Conservation (phyloP, 2,329 filamentous ascomycete species). For the Pseudogymnoascus sp. region DNA sequence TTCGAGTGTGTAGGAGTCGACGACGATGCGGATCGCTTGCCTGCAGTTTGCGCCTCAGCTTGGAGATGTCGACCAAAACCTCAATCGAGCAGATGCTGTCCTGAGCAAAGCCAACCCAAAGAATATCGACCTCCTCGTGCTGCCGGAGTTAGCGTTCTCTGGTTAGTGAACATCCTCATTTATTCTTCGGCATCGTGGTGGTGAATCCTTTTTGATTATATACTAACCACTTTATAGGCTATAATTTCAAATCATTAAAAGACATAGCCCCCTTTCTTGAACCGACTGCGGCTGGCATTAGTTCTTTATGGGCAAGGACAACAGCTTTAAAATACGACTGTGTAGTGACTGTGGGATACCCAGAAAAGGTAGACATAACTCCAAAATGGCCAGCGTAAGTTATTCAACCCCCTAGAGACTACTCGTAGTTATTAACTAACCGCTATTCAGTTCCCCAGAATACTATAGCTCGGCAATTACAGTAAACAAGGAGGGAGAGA, state of each 20-base stretch:
- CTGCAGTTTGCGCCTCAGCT: conserved; percentile 63
- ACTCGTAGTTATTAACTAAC: not conserved
- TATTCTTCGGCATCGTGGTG: not conserved
- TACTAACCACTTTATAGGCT: conserved; percentile 37
- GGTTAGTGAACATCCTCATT: conserved; percentile 37
- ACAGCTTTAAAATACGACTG: conserved; percentile 60
- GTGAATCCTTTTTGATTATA: not conserved
- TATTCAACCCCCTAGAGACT: not conserved
- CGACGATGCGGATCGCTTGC: conserved; percentile 57
- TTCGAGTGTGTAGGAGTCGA: not conserved
- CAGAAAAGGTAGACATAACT: conserved; percentile 53
- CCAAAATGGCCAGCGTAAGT: conserved; percentile 37
- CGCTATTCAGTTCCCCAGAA: conserved; percentile 33
- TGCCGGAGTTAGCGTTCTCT: conserved; percentile 70
- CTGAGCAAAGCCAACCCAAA: conserved; percentile 43
- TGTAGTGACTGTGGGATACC: conserved; percentile 64
- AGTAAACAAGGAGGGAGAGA: conserved; percentile 51
- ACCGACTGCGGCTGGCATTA: conserved; percentile 54
- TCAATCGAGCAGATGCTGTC: conserved; percentile 58
- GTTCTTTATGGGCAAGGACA: conserved; percentile 61
- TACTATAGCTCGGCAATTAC: conserved; percentile 49
- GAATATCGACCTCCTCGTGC: conserved; percentile 60
- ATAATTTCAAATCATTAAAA: conserved; percentile 64
- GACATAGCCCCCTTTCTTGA: conserved; percentile 65
- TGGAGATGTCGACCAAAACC: conserved; percentile 61